Evolutionary conservation across 2,329 filamentous ascomycete genomes (phyloP).

Genomic region (Neofusicoccum sp.): DNA sequence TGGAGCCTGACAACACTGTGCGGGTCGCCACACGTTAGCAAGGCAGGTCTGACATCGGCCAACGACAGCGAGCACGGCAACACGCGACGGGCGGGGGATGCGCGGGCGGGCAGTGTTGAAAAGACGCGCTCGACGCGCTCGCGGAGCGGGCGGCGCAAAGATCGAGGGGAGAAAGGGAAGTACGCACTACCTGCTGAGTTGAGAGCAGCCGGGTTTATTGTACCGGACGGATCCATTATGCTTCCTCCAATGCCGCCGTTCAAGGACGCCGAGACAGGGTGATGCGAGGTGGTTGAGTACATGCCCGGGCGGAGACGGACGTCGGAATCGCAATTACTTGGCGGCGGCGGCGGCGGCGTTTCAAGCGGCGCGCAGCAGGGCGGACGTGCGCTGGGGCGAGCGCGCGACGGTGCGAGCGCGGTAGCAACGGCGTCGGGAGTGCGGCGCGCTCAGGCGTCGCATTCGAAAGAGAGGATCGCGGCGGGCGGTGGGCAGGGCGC

Average conservation of each 20-base stretch:
- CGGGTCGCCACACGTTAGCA: slow-evolving; percentile 18
- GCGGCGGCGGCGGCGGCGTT: slow-evolving; percentile 15
- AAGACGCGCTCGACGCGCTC: slow-evolving; percentile 15
- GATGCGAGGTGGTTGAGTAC: slow-evolving; percentile 38
- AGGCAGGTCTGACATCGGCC: background rate
- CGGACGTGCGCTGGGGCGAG: slow-evolving; percentile 2
- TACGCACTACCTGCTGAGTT: slow-evolving; percentile 36
- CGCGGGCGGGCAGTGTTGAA: background rate
- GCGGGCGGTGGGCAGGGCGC: background rate
- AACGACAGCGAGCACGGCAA: background rate
- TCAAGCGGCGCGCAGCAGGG: slow-evolving; percentile 15
- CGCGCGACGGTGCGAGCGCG: background rate
- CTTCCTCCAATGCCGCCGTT: slow-evolving; percentile 39
- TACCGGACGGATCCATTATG: slow-evolving; percentile 41
- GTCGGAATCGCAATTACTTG: slow-evolving; percentile 14
- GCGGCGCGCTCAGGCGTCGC: slow-evolving; percentile 7
- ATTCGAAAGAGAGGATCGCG: background rate
- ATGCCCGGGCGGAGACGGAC: slow-evolving; percentile 24
- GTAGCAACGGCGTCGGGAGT: background rate
- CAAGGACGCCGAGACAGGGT: slow-evolving; percentile 38
- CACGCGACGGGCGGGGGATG: background rate
- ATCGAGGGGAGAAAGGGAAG: slow-evolving; percentile 1
- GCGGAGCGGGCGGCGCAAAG: slow-evolving; percentile 2
- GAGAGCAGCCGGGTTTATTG: slow-evolving; percentile 42
- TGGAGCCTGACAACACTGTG: slow-evolving; percentile 31